Base-by-base conservation (phyloP, 148 eudicot genomes). In the Spergularia bocconei region DNA sequence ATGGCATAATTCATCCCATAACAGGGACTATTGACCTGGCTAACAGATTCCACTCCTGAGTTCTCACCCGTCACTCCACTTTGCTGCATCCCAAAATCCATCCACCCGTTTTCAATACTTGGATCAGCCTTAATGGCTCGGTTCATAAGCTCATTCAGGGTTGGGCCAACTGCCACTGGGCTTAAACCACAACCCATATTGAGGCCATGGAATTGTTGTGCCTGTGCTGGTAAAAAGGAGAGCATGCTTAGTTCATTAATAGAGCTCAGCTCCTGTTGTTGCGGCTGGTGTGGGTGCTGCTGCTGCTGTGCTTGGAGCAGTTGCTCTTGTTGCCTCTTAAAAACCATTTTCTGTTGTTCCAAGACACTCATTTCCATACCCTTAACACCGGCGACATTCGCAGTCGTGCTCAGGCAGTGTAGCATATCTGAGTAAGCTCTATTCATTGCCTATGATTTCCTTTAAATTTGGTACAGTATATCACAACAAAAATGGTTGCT, bases 271-370 rank as follows among this genome's bases (percentile, higher is more conserved):
- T 73, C 80, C 63, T 77, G 82, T 53, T 84, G 79, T 33, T 80
- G 85, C n/a, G 79, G 48, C 48, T 44, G 48, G 48, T 44, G 48
- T 6, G 10, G 79, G 12, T 78, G 77, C 15, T 63, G 83, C 23
- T 50, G 73, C 48, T 53, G 75, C 29, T 75, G 79, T 14, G 69
- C 33, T 25, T 82, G 76, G 50, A 78, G 70, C 53, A 76, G 71
- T 77, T 82, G 89, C n/a, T 85, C 84, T 67, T 88, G 87, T 69
- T 88, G 92, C 88, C 87, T 82, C 67, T 87, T 85, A 41, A 87
- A 63, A 50, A 78, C 82, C 56, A 79, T 81, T 54, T 83, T 86
- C 76, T 89, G 97, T 25, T 88, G 83, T 76, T 91, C 93, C 25
- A 87, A 84, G 51, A 90, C 95, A 69, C 91, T 90, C 85, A 81